A percentile compares a stretch with the other conserved stretches of the same genome.
phyloP scores from a whole-genome alignment of 2,329 filamentous ascomycete species.

The Arachnomyces sp. region DNA sequence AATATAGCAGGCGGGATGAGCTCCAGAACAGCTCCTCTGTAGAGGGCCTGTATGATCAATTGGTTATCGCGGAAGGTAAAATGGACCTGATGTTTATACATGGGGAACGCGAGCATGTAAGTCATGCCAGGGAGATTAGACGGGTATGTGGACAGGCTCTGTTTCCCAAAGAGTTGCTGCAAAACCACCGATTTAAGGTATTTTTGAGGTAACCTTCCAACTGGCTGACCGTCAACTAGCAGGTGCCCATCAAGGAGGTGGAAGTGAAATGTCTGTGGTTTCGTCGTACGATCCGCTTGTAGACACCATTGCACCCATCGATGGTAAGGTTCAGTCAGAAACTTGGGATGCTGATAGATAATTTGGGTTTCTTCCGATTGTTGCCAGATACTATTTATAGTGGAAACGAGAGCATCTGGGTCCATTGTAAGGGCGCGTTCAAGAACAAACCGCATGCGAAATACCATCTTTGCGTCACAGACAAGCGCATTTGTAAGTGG shows the following conservation, averaged over 20 bases:
- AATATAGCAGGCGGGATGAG: conserved; percentile 19
- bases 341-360: conserved; percentile 15
- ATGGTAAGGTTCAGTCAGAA: conserved; percentile 17
- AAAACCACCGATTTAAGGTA: conserved; percentile 40
- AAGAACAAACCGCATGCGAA: conserved; percentile 29
- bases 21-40: conserved; percentile 25
- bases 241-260: conserved; percentile 42
- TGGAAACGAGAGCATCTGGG: conserved; percentile 21
- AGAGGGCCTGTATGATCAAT: conserved; percentile 40
- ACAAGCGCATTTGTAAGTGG: conserved; percentile 34
- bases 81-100: conserved; percentile 42
- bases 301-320: conserved; percentile 28
- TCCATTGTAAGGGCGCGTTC: conserved; percentile 24
- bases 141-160: conserved; percentile 44
- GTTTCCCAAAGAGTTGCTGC: conserved; percentile 46
- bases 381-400: conserved; percentile 39
- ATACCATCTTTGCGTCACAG: conserved; percentile 40
- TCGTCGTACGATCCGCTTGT: conserved; percentile 21
- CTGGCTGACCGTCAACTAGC: conserved; percentile 40
- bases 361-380: conserved; percentile 17
- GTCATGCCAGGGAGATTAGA: conserved; percentile 48
- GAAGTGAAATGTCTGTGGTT: conserved; percentile 32
- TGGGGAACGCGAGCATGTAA: conserved; percentile 35
- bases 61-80: conserved; percentile 40
- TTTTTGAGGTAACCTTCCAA: conserved; percentile 47